phyloP scores from a whole-genome alignment of 495 filamentous ascomycete species.

The Daldinia loculata region DNA sequence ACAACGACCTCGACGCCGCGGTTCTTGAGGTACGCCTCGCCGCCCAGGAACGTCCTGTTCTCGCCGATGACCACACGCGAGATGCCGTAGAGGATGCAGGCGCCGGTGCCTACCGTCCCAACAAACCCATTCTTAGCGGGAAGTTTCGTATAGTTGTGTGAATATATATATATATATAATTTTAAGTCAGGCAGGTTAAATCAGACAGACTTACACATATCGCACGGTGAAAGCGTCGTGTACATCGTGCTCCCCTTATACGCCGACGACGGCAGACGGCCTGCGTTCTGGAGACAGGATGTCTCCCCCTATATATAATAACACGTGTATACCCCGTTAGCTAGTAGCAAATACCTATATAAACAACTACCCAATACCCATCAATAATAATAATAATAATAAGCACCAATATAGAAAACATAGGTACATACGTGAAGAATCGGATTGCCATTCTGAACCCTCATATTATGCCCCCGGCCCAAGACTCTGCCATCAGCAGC shows the following conservation, averaged over 20 bases:
- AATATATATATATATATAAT: no score
- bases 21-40: slow-evolving; percentile 75
- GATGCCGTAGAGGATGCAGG: slow-evolving; percentile 82
- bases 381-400: no score
- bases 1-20: slow-evolving; percentile 80
- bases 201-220: slow-evolving; percentile 72
- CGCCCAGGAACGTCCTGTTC: slow-evolving; percentile 80
- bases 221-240: slow-evolving; percentile 86
- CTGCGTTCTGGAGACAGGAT: slow-evolving; percentile 79
- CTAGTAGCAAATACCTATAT: background rate
- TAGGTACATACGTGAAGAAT: slow-evolving; percentile 73
- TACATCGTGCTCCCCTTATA: slow-evolving; percentile 83
- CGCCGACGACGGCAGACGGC: slow-evolving; percentile 73
- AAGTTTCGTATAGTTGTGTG: background rate
- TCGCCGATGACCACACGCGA: slow-evolving; percentile 85
- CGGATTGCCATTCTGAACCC: slow-evolving; percentile 77
- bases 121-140: background rate
- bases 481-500: slow-evolving; percentile 75
- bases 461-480: slow-evolving; percentile 84
- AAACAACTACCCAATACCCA: no score
- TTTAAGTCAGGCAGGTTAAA: background rate
- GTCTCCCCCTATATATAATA: slow-evolving; percentile 71
- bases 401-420: background rate
- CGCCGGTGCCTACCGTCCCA: slow-evolving; percentile 69
- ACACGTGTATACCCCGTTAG: no score